Conservation (phyloP, 2,329 filamentous ascomycete species). For the Thermochaetoides dissita region DNA sequence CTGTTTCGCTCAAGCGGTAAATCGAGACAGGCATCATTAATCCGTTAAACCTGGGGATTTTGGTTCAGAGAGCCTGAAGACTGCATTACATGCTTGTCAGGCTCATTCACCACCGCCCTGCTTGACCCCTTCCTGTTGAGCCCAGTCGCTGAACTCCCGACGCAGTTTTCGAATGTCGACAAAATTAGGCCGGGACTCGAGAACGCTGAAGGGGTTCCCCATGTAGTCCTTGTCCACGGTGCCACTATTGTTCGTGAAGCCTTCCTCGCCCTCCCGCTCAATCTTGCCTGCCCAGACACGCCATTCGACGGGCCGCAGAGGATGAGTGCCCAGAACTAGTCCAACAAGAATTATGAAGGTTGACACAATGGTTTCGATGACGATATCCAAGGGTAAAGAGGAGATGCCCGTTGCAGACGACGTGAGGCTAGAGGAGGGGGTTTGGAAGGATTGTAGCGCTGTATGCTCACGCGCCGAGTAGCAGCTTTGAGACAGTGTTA, state of each 20-base stretch:
- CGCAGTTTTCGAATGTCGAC: conserved; percentile 74
- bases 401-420: conserved; percentile 27
- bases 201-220: conserved; percentile 63
- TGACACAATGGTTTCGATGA: conserved; percentile 69
- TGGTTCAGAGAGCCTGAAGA: too few species aligned
- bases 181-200: conserved; percentile 75
- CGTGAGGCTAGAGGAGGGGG: conserved; percentile 25
- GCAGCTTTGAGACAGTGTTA: conserved; percentile 43
- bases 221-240: conserved; percentile 55
- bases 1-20: too few species aligned
- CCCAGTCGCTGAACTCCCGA: conserved; percentile 67
- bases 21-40: too few species aligned
- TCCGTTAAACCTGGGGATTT: too few species aligned
- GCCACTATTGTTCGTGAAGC: conserved; percentile 42
- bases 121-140: conserved; percentile 25
- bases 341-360: conserved; percentile 71
- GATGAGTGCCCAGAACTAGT: conserved; percentile 63
- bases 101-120: too few species aligned
- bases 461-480: conserved; percentile 95
- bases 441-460: conserved; percentile 47
- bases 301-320: conserved; percentile 75
- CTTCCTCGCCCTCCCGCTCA: conserved; percentile 56
- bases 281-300: conserved; percentile 71
- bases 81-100: too few species aligned
- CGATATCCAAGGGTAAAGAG: conserved; percentile 70